phyloP scores from a whole-genome alignment of 2,329 filamentous ascomycete species.

The Fusarium sp. region DNA sequence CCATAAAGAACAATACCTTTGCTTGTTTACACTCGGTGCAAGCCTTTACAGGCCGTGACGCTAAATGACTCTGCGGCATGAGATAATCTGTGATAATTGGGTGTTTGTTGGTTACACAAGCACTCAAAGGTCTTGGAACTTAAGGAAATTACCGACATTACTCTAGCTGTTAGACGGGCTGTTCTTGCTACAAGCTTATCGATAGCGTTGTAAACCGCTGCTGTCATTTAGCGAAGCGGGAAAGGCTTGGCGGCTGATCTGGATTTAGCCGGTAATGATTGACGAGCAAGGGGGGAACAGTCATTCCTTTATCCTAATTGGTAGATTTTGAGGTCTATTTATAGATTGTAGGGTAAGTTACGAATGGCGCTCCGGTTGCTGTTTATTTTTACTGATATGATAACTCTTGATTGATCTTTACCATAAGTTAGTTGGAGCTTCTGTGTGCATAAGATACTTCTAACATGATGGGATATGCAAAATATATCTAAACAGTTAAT shows the following conservation, averaged over 20 bases:
- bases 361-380: too few relatives aligned
- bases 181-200: background rate
- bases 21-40: constrained; percentile 37
- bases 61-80: constrained; percentile 1
- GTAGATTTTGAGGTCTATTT: accelerated
- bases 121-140: background rate
- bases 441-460: too few relatives aligned
- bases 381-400: too few relatives aligned
- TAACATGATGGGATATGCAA: too few relatives aligned
- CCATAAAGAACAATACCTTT: background rate
- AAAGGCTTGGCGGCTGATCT: background rate
- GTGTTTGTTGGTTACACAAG: background rate
- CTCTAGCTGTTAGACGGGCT: background rate
- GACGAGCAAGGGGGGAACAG: background rate
- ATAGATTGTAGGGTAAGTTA: background rate
- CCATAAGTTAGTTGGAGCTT: too few relatives aligned
- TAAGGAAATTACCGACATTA: background rate
- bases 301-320: background rate
- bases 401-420: background rate
- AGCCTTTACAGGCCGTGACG: constrained; percentile 19
- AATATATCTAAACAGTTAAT: too few relatives aligned
- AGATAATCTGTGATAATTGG: background rate
- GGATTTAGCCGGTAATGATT: background rate
- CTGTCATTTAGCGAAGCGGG: background rate
- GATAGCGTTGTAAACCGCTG: background rate